Base-by-base conservation (phyloP, 148 eudicot genomes). In the Chenopodium album region DNA sequence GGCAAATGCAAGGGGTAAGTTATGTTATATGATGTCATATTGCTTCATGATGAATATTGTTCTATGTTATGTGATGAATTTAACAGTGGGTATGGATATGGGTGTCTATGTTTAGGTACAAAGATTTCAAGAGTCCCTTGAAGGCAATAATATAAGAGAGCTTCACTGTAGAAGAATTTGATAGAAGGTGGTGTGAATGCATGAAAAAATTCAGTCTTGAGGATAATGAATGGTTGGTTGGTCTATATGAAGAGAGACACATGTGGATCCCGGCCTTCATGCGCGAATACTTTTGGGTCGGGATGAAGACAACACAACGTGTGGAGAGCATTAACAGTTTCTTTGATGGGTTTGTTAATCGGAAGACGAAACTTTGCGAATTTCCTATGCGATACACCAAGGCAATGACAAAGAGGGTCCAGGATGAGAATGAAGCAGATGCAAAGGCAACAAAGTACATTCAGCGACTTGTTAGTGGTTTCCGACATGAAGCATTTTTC, bases 241-340 rank as follows among this genome's bases (percentile, higher is more conserved):
- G 0, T 4, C 14, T 75, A 17, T 48, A 23, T 1, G 44, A 75
- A 1, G 64, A 50, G 29, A 28, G 64, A 16, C 13, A 20, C 0
- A 76, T 76, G 78, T 76, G 78, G 78, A 44, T 76, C 0, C 66
- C 64, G 1, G 65, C 78, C 6, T 75, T 41, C 23, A 54, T 56
- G 46, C 56, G 12, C 1, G 29, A 28, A 0, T 28, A 28, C 29
- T 28, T 28, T 28, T 28, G 29, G 29, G 29, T 0, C 29, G 67
- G 66, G 22, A 76, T 76, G 78, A 56, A 56, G 4, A 54, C 78
- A 0, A 76, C 78, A 1, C 66, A 76, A 10, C 16, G 78, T 1
- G 66, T 56, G 7, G 78, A 76, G 46, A 76, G 78, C 31, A 76
- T 59, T 0, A 76, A 56, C 3, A 16, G 47, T 32, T 76, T 76